Evolutionary conservation across 2,329 filamentous ascomycete genomes (phyloP), one percentile per base, ranked within the genome.

Genomic region (Cytospora piceicola): DNA sequence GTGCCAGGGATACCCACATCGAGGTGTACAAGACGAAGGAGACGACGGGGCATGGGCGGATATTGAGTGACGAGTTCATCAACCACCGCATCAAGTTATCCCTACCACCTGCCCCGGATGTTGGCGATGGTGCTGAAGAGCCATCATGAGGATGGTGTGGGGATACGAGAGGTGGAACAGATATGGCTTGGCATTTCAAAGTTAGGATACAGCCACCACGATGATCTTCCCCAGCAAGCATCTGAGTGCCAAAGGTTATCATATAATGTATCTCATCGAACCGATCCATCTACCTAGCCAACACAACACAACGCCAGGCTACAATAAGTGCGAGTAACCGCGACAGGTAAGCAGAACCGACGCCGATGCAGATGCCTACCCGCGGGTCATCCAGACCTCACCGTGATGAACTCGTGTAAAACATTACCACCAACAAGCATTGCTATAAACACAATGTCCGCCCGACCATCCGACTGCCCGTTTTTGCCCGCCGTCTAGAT

Each of bases 31-130:
- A 85, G 73, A 79, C 93, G 5, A 87, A 92, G 71, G 90, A 93
- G 69, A 58, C 60, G 9, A 86, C 85, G 1, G 92, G 92, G 0
- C 88, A 91, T 69, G 93, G 92, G 0, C 82, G 85, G 29, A 92
- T 97, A 58, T 79, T 97, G 51, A 91, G 90, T 3, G 84, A 89
- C 27, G 86, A 91, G 17, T 97, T 97, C 73, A 84, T 91, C 72
- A 85, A 89, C 68, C 96, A 92, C 90, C 80, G 85, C 59, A 87
- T 86, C 69, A 86, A 86, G 73, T 74, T 86, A 29, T 77, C 77
- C 0, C 71, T 83, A 14, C 66, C 66, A 12, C 60, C 60, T 27
- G 60, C 60, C n/a, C 60, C 60, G 39, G 60, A 51, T 14, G 39
- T 49, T 32, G 53, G 30, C 22, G 60, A 57, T 1, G 60, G 60